Evolutionary conservation across 2,329 filamentous ascomycete genomes (phyloP).

Genomic region (Clonostachys sp.): DNA sequence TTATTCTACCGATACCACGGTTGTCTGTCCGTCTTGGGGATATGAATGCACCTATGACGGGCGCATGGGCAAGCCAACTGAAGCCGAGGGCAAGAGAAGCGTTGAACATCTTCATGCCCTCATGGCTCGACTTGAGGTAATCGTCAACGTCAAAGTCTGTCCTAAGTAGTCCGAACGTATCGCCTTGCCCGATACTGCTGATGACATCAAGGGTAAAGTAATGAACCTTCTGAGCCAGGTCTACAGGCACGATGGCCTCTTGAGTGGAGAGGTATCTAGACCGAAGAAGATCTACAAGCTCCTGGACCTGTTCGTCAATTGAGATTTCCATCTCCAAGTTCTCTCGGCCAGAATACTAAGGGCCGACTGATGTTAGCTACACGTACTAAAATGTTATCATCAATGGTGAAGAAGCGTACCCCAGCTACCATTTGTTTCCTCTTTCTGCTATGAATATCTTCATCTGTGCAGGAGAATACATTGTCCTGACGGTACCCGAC

Average conservation of each 20-base stretch:
- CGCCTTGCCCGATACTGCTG: constrained; percentile 45
- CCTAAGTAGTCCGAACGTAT: constrained; percentile 43
- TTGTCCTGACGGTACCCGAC: constrained; percentile 46
- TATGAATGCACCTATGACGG: constrained; percentile 30
- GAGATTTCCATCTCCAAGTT: constrained; percentile 40
- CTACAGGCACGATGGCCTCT: constrained; percentile 31
- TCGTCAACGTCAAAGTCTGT: constrained; percentile 40
- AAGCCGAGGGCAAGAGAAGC: constrained; percentile 34
- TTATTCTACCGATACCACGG: constrained; percentile 30
- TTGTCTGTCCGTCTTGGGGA: constrained; percentile 32
- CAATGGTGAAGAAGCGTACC: constrained; percentile 16
- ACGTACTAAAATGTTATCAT: not conserved
- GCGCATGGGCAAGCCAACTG: constrained; percentile 33
- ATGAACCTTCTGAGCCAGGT: constrained; percentile 46
- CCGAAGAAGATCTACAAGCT: constrained; percentile 41
- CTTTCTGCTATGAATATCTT: constrained; percentile 35
- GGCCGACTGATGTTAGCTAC: not conserved
- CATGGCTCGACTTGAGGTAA: constrained; percentile 38
- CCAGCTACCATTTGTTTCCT: constrained; percentile 46
- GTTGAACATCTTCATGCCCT: constrained; percentile 35
- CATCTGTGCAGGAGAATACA: constrained; percentile 46
- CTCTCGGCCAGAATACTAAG: constrained; percentile 49
- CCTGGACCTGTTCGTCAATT: constrained; percentile 40
- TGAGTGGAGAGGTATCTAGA: constrained; percentile 34
- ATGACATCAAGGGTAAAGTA: constrained; percentile 55